phyloP scores from a whole-genome alignment of 495 filamentous ascomycete species.

The Talaromyces adpressus region DNA sequence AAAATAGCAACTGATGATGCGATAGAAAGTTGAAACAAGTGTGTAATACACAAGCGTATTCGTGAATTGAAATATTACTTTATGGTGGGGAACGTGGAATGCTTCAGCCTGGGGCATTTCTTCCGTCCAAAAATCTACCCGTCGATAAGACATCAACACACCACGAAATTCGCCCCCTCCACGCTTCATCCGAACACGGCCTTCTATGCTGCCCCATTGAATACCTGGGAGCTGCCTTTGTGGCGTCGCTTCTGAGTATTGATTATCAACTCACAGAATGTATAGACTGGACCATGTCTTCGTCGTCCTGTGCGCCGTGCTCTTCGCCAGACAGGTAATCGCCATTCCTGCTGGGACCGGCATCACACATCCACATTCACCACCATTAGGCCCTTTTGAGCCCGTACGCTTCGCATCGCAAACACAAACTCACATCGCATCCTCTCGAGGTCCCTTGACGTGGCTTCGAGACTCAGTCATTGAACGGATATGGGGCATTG shows the following conservation, averaged over 20 bases:
- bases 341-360: conserved; percentile 39
- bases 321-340: conserved; percentile 13
- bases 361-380: conserved; percentile 25
- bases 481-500: conserved; percentile 55
- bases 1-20: background rate
- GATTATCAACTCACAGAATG: background rate
- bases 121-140: background rate
- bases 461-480: conserved; percentile 60
- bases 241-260: background rate
- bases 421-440: conserved; percentile 22
- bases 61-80: background rate
- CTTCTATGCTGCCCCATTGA: conserved; percentile 1
- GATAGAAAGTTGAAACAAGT: background rate
- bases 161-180: background rate
- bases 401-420: conserved; percentile 10
- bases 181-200: background rate
- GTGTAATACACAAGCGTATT: background rate
- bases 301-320: conserved; percentile 19
- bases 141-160: background rate
- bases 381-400: conserved; percentile 30
- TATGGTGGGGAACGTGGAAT: background rate
- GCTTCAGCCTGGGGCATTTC: background rate
- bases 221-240: background rate
- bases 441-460: conserved; percentile 34
- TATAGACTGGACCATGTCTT: conserved; percentile 15